Percentiles rank a stretch among this genome's conserved stretches.
Evolutionary conservation across 805 yeast genomes (phyloP).

Genomic region (Danielia reshetovae): DNA sequence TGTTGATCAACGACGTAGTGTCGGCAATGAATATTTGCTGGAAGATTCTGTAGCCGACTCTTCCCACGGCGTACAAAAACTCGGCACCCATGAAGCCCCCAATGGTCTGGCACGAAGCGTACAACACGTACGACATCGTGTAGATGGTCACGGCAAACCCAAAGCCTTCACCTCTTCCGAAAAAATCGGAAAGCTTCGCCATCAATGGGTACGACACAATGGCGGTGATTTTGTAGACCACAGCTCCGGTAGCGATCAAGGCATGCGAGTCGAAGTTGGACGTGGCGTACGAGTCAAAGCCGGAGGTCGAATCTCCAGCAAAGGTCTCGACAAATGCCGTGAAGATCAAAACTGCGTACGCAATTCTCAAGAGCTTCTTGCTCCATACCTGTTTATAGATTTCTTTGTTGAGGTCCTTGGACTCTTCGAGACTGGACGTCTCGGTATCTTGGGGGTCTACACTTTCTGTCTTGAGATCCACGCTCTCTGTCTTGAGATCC

Average conservation of each 20-base stretch:
- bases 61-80: slow-evolving; percentile 34
- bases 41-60: slow-evolving; percentile 32
- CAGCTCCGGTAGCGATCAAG: slow-evolving; percentile 34
- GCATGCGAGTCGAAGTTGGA: slow-evolving; percentile 37
- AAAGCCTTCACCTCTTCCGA: slow-evolving; percentile 39
- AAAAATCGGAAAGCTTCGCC: slow-evolving; percentile 39
- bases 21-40: slow-evolving; percentile 35
- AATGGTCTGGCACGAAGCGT: slow-evolving; percentile 34
- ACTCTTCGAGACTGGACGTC: no score
- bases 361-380: slow-evolving; percentile 16
- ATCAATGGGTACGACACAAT: slow-evolving; percentile 36
- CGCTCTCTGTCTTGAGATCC: no score
- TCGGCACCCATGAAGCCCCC: slow-evolving; percentile 33
- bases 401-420: neutral
- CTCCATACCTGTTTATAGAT: slow-evolving; percentile 7
- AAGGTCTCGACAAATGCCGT: slow-evolving; percentile 24
- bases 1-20: slow-evolving; percentile 34
- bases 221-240: slow-evolving; percentile 36
- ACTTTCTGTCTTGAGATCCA: no score
- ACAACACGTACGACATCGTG: slow-evolving; percentile 32
- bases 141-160: slow-evolving; percentile 25
- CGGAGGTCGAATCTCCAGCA: slow-evolving; percentile 3
- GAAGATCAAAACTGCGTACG: slow-evolving; percentile 20
- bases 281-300: slow-evolving; percentile 27
- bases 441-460: no score